Conservation (phyloP, 2,329 filamentous ascomycete species). For the Rasamsonia emersonii region DNA sequence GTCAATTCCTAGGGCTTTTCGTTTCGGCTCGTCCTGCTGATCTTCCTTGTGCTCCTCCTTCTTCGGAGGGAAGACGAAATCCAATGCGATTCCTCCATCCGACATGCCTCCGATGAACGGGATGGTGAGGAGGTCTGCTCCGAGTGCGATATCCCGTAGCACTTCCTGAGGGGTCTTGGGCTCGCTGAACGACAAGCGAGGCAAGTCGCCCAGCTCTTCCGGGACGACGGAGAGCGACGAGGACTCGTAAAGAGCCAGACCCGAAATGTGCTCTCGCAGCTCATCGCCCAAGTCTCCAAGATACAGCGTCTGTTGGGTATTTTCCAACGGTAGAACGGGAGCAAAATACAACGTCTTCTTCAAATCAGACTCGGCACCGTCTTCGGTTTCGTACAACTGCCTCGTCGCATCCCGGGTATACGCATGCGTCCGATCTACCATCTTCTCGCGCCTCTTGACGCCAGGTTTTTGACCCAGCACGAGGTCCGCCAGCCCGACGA, state of each 20-base stretch:
- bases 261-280: constrained; percentile 48
- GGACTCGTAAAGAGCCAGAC: constrained; percentile 70
- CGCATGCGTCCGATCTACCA: constrained; percentile 74
- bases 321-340: constrained; percentile 64
- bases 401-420: constrained; percentile 66
- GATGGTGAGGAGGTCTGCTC: constrained; percentile 70
- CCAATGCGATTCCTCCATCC: constrained; percentile 76
- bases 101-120: constrained; percentile 67
- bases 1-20: constrained; percentile 59
- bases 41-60: constrained; percentile 8
- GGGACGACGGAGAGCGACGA: constrained; percentile 61
- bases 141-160: constrained; percentile 64
- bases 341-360: constrained; percentile 49
- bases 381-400: constrained; percentile 28
- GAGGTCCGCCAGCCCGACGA: constrained; percentile 67
- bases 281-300: constrained; percentile 63
- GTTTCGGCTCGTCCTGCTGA: constrained; percentile 11
- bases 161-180: constrained; percentile 66
- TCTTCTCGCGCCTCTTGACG: constrained; percentile 67
- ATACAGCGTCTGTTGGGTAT: constrained; percentile 70
- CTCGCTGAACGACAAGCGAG: constrained; percentile 65
- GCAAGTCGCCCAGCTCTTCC: constrained; percentile 51
- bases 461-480: constrained; percentile 53
- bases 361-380: constrained; percentile 18
- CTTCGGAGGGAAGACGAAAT: constrained; percentile 61